Percentiles rank a stretch among this genome's conserved stretches.
These are phyloP conservation scores for Penicillium verhagenii DNA, from an alignment of 495 filamentous ascomycete species.

Conservation along the genomic window DNA sequence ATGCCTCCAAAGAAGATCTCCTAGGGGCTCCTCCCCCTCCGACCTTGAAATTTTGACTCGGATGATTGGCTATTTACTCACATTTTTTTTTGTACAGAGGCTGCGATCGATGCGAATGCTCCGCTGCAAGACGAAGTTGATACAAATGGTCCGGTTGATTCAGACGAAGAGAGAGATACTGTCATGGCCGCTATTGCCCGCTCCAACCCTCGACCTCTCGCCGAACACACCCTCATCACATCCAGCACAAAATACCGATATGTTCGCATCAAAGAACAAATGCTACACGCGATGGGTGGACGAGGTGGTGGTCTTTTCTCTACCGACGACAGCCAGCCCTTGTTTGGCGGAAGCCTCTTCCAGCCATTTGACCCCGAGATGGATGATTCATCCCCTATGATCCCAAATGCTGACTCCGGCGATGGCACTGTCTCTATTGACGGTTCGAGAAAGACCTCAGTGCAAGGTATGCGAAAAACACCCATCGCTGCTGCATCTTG, in stretches of 20 bases:
- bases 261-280: constrained; percentile 84
- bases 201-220: constrained; percentile 72
- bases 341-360: constrained; percentile 35
- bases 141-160: constrained; percentile 76
- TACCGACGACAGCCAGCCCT: constrained; percentile 33
- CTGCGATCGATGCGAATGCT: constrained; percentile 88
- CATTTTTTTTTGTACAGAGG: constrained; percentile 54
- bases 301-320: constrained; percentile 47
- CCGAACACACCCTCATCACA: constrained; percentile 62
- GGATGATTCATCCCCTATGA: constrained; percentile 18
- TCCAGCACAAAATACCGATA: constrained; percentile 74
- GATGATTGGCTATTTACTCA: constrained; percentile 8
- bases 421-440: constrained; percentile 17
- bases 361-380: constrained; percentile 29
- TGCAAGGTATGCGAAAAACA: constrained; percentile 27
- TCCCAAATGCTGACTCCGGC: constrained; percentile 20
- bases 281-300: constrained; percentile 67
- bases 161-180: constrained; percentile 85
- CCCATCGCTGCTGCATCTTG: constrained; percentile 15
- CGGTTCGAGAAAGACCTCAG: constrained; percentile 20
- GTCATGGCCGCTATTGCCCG: constrained; percentile 82
- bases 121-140: constrained; percentile 83
- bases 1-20: too few relatives aligned
- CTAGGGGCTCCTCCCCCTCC: background rate
- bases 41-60: background rate